Evolutionary conservation across 2,329 filamentous ascomycete genomes (phyloP).

Genomic region (Pestalotiopsis sp.): DNA sequence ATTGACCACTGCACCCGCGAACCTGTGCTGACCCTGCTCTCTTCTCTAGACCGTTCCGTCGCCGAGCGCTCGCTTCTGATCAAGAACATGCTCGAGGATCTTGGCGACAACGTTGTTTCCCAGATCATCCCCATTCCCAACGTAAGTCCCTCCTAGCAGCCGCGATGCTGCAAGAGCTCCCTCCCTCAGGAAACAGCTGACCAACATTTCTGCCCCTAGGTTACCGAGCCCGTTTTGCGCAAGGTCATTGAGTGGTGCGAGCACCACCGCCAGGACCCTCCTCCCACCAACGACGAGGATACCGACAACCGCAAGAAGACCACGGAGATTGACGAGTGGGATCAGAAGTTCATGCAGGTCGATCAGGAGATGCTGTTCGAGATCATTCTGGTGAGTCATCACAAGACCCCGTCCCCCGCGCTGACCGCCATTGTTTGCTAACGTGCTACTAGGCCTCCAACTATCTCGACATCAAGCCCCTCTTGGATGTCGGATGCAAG

Average conservation of each 20-base stretch:
- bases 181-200: background rate
- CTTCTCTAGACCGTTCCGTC: slow-evolving; percentile 70
- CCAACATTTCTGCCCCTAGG: slow-evolving; percentile 44
- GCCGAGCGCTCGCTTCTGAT: slow-evolving; percentile 92
- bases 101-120: slow-evolving; percentile 64
- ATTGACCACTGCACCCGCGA: slow-evolving; percentile 18
- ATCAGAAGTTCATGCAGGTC: slow-evolving; percentile 99
- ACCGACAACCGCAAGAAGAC: slow-evolving; percentile 96
- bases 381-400: slow-evolving; percentile 81
- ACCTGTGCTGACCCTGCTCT: background rate
- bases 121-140: slow-evolving; percentile 89
- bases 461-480: slow-evolving; percentile 98
- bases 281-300: slow-evolving; percentile 82
- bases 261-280: slow-evolving; percentile 88
- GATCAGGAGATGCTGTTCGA: slow-evolving; percentile 99
- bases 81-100: slow-evolving; percentile 97
- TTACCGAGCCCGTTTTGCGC: slow-evolving; percentile 89
- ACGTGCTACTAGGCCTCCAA: slow-evolving; percentile 73
- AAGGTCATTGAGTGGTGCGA: slow-evolving; percentile 99
- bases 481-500: slow-evolving; percentile 98
- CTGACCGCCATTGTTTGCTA: slow-evolving; percentile 23
- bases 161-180: background rate
- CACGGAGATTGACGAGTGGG: slow-evolving; percentile 99
- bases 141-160: slow-evolving; percentile 42
- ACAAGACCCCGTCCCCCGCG: background rate